Base-by-base conservation (phyloP, 1,284 basidiomycete species). In the Apiotrichum brassicae region DNA sequence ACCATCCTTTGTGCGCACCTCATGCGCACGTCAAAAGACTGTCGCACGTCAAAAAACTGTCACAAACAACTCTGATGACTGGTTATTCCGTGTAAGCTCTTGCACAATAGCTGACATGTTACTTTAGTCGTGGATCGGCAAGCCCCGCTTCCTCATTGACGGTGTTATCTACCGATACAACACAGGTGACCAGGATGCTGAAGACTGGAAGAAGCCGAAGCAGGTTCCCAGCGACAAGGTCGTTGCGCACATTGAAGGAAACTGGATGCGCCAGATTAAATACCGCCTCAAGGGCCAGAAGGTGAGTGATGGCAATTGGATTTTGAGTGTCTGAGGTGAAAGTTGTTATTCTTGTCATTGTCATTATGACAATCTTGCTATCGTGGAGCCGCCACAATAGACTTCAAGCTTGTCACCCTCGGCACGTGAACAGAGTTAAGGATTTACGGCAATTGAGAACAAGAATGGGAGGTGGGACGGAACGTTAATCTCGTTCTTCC, bases 121-220 rank as follows among this genome's bases (percentile, higher is more conserved):
- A n/a, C 6, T 14, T 14, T 64, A 87, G 86, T 88, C 87, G 11
- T 98, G 94, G 94, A 78, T 98, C 38, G 86, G 90, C 40, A 84
- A 80, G 61, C 84, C 94, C 6, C 85, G 87, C 54, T 97, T 89
- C 77, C 76, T 85, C 26, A 63, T 91, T 12, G 94, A 97, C 63
- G 94, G 92, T 41, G 84, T 94, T 38, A 83, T 98, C 47, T 91
- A 94, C 73, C 81, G 82, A 13, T 88, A 87, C 57, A 63, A 63
- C 11, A 61, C 64, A 6, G 70, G 65, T 8, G 70, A 69, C 7
- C 79, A 82, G 54, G 83, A 83, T 54, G 64, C 71, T 26, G 69
- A 73, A 36, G 54, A 56, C 16, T 95, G 87, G 86, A 87, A 83
- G 19, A 87, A 84, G 70, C 80, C 89, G 58, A 97, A 90, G 75